Conservation (phyloP, 2,329 filamentous ascomycete species). For the Bipolaris oryzae region DNA sequence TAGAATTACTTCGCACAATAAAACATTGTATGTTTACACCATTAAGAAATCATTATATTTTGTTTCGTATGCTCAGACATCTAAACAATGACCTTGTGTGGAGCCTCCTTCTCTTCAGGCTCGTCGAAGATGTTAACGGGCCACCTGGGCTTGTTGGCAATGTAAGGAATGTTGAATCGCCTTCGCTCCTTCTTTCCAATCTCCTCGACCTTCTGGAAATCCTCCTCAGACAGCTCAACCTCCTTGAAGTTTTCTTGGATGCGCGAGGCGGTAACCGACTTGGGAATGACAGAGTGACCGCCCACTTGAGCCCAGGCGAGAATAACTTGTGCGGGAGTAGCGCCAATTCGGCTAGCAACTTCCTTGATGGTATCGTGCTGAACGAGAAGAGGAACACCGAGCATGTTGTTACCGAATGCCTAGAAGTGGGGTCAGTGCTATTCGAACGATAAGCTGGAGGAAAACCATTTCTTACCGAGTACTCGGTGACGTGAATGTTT, state of each 20-base stretch:
- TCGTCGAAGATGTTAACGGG: constrained; percentile 63
- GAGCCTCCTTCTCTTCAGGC: constrained; percentile 58
- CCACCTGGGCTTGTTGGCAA: constrained; percentile 60
- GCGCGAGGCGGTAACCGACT: constrained; percentile 39
- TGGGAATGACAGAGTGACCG: constrained; percentile 41
- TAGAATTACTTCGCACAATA: too few species aligned
- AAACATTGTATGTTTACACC: too few species aligned
- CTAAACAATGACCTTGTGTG: constrained; percentile 52
- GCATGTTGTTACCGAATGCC: constrained; percentile 63
- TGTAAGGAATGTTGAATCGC: constrained; percentile 56
- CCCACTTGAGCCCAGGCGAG: constrained; percentile 84
- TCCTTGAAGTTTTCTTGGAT: constrained; percentile 44
- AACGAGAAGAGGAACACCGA: constrained; percentile 54
- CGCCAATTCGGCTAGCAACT: constrained; percentile 66
- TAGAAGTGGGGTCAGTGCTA: constrained; percentile 66
- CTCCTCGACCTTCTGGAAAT: constrained; percentile 43
- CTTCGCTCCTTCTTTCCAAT: constrained; percentile 67
- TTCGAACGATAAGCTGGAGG: constrained; percentile 55
- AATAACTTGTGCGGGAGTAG: constrained; percentile 77
- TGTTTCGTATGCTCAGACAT: neutral
- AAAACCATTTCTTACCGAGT: constrained; percentile 25
- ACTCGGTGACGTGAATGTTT: constrained; percentile 41
- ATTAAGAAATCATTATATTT: neutral
- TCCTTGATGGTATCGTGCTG: constrained; percentile 65
- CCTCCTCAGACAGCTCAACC: constrained; percentile 35